Evolutionary conservation across 1,284 basidiomycete genomes (phyloP).

Genomic region (Moniliella sp.): DNA sequence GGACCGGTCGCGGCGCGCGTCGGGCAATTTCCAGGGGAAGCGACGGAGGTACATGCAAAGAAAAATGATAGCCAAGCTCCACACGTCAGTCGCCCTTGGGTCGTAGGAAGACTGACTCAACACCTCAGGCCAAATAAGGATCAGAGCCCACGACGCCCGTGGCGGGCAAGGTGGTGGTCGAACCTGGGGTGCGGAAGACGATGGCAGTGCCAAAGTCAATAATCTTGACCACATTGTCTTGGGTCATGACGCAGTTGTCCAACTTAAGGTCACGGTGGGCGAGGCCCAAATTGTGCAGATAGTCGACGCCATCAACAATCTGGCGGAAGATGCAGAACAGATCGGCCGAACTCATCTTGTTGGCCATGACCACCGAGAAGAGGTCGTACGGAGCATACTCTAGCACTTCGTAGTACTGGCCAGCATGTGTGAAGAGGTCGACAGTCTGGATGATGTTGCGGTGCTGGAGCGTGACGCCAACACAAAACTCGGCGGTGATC

Average conservation of each 20-base stretch:
- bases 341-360: conserved; percentile 89
- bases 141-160: conserved; percentile 88
- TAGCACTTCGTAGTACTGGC: conserved; percentile 69
- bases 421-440: conserved; percentile 91
- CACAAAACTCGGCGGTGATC: conserved; percentile 93
- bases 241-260: conserved; percentile 97
- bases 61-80: conserved; percentile 95
- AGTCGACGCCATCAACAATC: conserved; percentile 91
- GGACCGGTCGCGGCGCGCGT: conserved; percentile 71
- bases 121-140: conserved; percentile 93
- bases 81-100: conserved; percentile 88
- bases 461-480: conserved; percentile 62
- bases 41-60: conserved; percentile 92
- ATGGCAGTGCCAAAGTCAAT: conserved; percentile 99
- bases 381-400: conserved; percentile 96
- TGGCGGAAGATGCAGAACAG: conserved; percentile 98
- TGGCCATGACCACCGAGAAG: conserved; percentile 97
- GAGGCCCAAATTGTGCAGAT: conserved; percentile 85
- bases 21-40: conserved; percentile 97
- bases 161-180: conserved; percentile 39
- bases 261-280: conserved; percentile 96
- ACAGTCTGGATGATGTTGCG: conserved; percentile 92
- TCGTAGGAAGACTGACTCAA: conserved; percentile 67
- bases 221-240: conserved; percentile 78
- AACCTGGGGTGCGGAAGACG: conserved; percentile 89